Evolutionary conservation across 805 yeast species (phyloP), one percentile per base, ranked within the genome.

Genomic region (Ogataea neopini): DNA sequence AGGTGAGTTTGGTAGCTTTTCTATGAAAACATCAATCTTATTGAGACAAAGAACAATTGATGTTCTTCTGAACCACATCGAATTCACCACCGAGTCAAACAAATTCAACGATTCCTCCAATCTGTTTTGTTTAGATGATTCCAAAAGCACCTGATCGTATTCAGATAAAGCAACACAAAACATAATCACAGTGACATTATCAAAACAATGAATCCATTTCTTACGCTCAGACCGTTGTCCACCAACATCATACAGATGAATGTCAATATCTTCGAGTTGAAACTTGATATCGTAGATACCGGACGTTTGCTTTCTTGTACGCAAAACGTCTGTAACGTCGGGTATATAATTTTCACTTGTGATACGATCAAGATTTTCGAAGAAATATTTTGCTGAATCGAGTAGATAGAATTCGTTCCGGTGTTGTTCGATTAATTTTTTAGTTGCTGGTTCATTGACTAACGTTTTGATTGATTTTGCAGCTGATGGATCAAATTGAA

Each of bases 181-280:
- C 50, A 91, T 88, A 43, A 91, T 85, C 40, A 87, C 74, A 0
- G 96, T 86, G 28, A 91, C 97, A 58, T 90, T 89, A 66, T 90
- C 96, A 60, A 94, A 94, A 62, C 96, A 88, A 68, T 94, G 95
- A 52, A 94, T 90, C 99, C 99, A 94, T 67, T 94, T 92, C 61
- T 87, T 88, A 45, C 99, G 82, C 71, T 94, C 99, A 3, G 95
- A 83, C 59, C 99, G 75, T 68, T 94, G 99, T 1, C 97, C 97
- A 53, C 97, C 97, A 40, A 91, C 97, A 66, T 91, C 97, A 61
- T 73, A 82, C 57, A 85, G 73, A 58, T 82, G 87, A 42, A 84
- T 69, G 57, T 77, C 76, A 34, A 83, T 63, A 22, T 81, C 82
- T 38, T 86, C 89, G 80, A 90, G 77, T 50, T 81, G 82, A 59